phyloP scores from a whole-genome alignment of 192 early-diverging fungal genomes.

The Gamsiella multidivaricata region DNA sequence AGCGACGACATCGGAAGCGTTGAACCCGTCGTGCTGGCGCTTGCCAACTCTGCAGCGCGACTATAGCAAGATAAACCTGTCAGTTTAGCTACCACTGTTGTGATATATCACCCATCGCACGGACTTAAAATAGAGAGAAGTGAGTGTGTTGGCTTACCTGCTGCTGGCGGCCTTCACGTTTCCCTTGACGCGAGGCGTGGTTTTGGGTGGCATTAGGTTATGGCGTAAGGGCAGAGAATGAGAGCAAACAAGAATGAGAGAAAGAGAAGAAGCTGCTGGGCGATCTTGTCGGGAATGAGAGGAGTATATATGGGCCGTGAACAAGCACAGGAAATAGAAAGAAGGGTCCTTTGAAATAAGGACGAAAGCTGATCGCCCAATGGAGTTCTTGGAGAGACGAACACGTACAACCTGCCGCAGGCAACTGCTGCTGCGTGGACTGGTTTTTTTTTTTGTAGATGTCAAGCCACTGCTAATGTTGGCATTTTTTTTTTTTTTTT shows the following conservation, averaged over 20 bases:
- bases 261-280: not conserved
- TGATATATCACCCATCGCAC: constrained; percentile 47
- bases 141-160: constrained; percentile 72
- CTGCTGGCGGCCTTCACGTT: constrained; percentile 87
- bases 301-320: not conserved
- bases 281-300: too few species aligned
- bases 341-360: not conserved
- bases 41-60: constrained; percentile 71
- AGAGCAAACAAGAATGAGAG: not conserved
- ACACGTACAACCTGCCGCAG: too few species aligned
- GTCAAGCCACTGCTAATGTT: not conserved
- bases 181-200: constrained; percentile 81
- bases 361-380: not conserved
- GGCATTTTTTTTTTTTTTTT: constrained; percentile 8
- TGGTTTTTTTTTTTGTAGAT: too few species aligned
- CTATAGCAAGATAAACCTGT: constrained; percentile 40
- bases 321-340: not conserved
- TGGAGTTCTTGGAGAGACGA: constrained; percentile 32
- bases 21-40: constrained; percentile 42
- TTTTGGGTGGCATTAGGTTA: constrained; percentile 62
- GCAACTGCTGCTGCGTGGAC: not conserved
- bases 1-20: constrained; percentile 61
- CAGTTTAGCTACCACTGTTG: constrained; percentile 29
- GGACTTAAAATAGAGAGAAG: constrained; percentile 42
- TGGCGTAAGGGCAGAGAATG: too few species aligned